Evolutionary conservation across 2,329 filamentous ascomycete species (phyloP).

Genomic region (Pyrenophora graminea): DNA sequence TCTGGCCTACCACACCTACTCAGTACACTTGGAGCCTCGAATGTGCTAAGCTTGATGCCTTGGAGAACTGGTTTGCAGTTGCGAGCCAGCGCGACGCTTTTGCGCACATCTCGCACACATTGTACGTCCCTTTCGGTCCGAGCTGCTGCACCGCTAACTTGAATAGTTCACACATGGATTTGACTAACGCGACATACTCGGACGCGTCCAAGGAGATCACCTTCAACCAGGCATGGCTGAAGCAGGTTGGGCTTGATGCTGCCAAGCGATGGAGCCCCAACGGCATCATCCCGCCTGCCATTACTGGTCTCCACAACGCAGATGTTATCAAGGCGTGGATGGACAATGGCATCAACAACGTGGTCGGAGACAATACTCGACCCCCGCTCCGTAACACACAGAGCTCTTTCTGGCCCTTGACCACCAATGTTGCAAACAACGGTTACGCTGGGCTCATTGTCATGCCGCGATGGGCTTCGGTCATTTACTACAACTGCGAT

Average conservation of each 20-base stretch:
- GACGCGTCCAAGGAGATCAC: constrained; percentile 62
- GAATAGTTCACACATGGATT: constrained; percentile 56
- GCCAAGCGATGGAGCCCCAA: constrained; percentile 56
- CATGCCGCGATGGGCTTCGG: constrained; percentile 64
- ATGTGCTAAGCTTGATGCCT: constrained; percentile 56
- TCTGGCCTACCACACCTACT: constrained; percentile 49
- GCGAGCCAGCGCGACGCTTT: constrained; percentile 58
- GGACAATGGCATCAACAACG: constrained; percentile 63
- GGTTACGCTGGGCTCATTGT: constrained; percentile 62
- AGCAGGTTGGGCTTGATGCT: constrained; percentile 56
- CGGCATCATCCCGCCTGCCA: constrained; percentile 65
- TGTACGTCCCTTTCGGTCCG: constrained; percentile 37
- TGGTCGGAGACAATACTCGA: constrained; percentile 68
- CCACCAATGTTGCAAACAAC: constrained; percentile 56
- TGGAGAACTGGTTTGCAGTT: constrained; percentile 61
- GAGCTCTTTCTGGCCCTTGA: constrained; percentile 61
- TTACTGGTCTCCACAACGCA: constrained; percentile 67
- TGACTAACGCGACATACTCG: constrained; percentile 64
- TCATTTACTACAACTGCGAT: constrained; percentile 69
- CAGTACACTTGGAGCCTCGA: constrained; percentile 55
- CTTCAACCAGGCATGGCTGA: constrained; percentile 65
- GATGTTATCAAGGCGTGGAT: constrained; percentile 64
- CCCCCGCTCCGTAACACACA: constrained; percentile 57
- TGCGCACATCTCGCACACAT: constrained; percentile 65
- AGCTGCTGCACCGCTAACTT: constrained; percentile 5